Base-by-base conservation (phyloP, 306 rosid species). In the Gastrolobium villosum region DNA sequence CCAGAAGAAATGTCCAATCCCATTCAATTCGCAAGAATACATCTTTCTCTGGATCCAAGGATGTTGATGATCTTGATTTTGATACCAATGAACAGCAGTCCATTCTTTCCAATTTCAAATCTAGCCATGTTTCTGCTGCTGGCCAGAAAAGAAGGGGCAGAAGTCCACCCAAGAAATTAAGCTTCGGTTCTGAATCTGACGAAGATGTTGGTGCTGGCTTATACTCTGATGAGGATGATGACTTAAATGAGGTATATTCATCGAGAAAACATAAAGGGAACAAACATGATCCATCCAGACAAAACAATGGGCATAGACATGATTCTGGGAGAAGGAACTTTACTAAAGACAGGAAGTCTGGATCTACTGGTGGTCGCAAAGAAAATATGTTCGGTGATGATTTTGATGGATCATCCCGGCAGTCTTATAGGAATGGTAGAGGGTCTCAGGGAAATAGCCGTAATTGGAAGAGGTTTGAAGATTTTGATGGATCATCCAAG, bases 161-260 rank as follows among this genome's bases (percentile, higher is more conserved):
- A 60, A 87, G 81, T 70, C 75, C 87, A 15, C 69, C 86, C 50
- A 91, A 87, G 88, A 72, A 86, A 52, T 78, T 88, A 81, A 92
- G 93, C 88, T 87, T 84, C 85, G 95, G 94, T 80, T 94, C 99
- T 65, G 97, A 94, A 67, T 92, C 99, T 74, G 97, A 94, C 30
- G 97, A 88, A 46, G 92, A 87, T 66, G 63, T 32, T 56, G 92
- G 74, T 32, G 87, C 52, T 57, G 97, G 97, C 78, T 83, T 92
- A 46, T 83, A 87, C 87, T 92, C 98, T 45, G 97, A 91, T 60
- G 88, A 79, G 50, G 94, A 92, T 78, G 92, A 81, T 70, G 91
- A 88, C 76, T 78, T 81, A 69, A 71, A 81, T 60, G 74, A 76
- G 44, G 74, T 10, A 43, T 67, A 83, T 68, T 70, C 86, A 41